These are phyloP conservation scores for Aspergillus sp. DNA, from an alignment of 2,329 filamentous ascomycete genomes.

Conservation along the genomic window DNA sequence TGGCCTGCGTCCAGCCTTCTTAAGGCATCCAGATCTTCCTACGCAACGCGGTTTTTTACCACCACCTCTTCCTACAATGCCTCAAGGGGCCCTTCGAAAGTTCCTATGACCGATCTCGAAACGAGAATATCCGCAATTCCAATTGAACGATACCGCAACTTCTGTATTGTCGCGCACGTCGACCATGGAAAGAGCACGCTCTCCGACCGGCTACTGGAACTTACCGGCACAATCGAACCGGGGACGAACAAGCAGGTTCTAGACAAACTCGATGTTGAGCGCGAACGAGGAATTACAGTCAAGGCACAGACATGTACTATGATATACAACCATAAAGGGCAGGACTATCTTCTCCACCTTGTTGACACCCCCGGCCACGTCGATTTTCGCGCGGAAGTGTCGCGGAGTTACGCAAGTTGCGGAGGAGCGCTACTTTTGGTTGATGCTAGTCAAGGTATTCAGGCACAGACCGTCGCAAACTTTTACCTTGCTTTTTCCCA, in stretches of 20 bases:
- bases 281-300: conserved; percentile 94
- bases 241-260: conserved; percentile 92
- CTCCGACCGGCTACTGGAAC: conserved; percentile 85
- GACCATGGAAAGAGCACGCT: conserved; percentile 98
- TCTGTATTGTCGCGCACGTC: conserved; percentile 98
- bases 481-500: conserved; percentile 97
- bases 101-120: conserved; percentile 54
- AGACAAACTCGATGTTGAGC: conserved; percentile 94
- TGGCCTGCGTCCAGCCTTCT: conserved; percentile 30
- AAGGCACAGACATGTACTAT: conserved; percentile 99
- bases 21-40: conserved; percentile 27
- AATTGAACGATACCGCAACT: conserved; percentile 70
- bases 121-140: conserved; percentile 54
- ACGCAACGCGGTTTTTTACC: conserved; percentile 31
- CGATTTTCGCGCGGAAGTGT: conserved; percentile 95
- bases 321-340: conserved; percentile 82
- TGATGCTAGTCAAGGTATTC: conserved; percentile 93
- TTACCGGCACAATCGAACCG: conserved; percentile 87
- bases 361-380: conserved; percentile 98
- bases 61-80: conserved; percentile 22
- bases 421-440: conserved; percentile 89
- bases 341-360: conserved; percentile 90
- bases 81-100: conserved; percentile 21
- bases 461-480: conserved; percentile 97
- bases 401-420: conserved; percentile 91